A percentile compares a stretch with the other conserved stretches of the same genome.
Conservation (phyloP, 2,329 filamentous ascomycete species). For the Pyricularia grisea region DNA sequence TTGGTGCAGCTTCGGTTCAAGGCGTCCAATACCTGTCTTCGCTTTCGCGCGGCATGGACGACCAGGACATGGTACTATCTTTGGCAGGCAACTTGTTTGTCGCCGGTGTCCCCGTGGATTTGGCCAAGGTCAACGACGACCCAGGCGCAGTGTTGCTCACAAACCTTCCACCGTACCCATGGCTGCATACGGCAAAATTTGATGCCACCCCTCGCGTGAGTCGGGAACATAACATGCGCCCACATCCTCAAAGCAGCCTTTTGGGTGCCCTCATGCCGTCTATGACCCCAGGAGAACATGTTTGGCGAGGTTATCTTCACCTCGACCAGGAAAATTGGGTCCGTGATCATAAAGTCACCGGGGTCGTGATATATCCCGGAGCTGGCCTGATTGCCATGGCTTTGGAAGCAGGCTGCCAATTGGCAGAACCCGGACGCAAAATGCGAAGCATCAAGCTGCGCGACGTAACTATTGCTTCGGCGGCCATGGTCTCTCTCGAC, state of each 20-base stretch:
- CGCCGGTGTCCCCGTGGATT: background rate
- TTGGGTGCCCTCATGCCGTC: constrained; percentile 1
- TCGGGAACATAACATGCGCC: constrained; percentile 9
- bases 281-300: background rate
- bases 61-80: constrained; percentile 8
- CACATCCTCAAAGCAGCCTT: constrained; percentile 10
- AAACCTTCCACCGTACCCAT: constrained; percentile 37
- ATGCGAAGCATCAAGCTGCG: constrained; percentile 7
- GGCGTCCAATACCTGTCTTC: constrained; percentile 7
- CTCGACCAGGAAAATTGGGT: constrained; percentile 20
- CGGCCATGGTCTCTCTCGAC: constrained; percentile 25
- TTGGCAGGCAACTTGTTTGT: constrained; percentile 8
- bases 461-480: constrained; percentile 19
- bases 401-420: constrained; percentile 6
- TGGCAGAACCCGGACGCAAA: constrained; percentile 15
- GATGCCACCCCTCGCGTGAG: constrained; percentile 17
- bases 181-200: constrained; percentile 34
- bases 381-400: constrained; percentile 4
- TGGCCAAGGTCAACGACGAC: constrained; percentile 13
- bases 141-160: constrained; percentile 22
- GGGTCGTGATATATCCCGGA: constrained; percentile 10
- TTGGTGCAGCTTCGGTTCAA: constrained; percentile 6
- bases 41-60: constrained; percentile 9
- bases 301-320: constrained; percentile 17
- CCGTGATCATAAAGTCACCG: constrained; percentile 15